phyloP scores from a whole-genome alignment of 768 basidiomycete species.

The Mycena capillaripes region DNA sequence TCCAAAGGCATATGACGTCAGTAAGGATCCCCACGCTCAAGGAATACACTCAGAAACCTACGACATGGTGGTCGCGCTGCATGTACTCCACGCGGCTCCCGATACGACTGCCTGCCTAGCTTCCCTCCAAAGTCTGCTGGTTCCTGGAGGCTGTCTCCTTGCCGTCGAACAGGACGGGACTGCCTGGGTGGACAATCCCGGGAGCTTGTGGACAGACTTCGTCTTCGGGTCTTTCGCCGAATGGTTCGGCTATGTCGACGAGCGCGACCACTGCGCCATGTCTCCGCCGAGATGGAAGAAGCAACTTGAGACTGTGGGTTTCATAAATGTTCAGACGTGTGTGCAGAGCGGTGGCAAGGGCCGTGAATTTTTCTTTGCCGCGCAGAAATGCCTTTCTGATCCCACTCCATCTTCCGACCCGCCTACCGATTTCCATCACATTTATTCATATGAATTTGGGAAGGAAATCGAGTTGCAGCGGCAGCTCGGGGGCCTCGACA shows the following conservation, averaged over 20 bases:
- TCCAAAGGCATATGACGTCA: conserved; percentile 15
- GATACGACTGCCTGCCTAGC: neutral
- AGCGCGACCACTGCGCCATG: neutral
- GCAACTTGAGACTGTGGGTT: neutral
- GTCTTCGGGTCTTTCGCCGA: conserved; percentile 20
- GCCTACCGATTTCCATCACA: neutral
- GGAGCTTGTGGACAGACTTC: conserved; percentile 14
- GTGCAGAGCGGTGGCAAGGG: neutral
- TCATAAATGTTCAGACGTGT: conserved; percentile 1
- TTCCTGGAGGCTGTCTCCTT: conserved; percentile 14
- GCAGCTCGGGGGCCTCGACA: neutral
- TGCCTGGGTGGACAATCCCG: neutral
- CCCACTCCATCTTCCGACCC: neutral
- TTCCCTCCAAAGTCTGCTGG: neutral
- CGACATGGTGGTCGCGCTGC: conserved; percentile 14
- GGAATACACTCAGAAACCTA: conserved; percentile 8
- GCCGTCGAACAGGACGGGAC: conserved; percentile 11
- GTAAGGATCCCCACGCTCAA: neutral
- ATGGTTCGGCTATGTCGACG: conserved; percentile 12
- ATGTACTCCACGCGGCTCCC: conserved; percentile 21
- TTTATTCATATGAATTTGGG: conserved; percentile 1
- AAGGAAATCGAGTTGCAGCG: conserved; percentile 3
- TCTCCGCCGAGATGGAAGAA: neutral
- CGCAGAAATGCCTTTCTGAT: neutral
- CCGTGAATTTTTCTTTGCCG: neutral